Evolutionary conservation across 768 basidiomycete genomes (phyloP), one percentile per base, ranked within the genome.

Genomic region (Termitomyces sp.): DNA sequence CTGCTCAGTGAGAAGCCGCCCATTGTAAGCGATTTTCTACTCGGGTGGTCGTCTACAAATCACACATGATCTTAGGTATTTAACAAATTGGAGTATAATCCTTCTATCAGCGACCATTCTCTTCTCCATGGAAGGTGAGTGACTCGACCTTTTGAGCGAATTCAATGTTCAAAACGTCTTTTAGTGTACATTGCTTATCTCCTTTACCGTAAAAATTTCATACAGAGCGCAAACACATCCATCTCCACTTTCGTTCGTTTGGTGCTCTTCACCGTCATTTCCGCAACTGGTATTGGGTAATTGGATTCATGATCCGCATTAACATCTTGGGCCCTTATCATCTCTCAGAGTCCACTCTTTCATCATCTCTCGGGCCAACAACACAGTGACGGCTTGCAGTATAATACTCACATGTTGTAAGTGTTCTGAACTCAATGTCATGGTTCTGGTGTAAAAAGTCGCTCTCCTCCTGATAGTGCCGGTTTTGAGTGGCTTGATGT

Each of bases 331-430:
- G 29, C 6, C 12, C 4, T 18, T 9, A 51, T 28, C 13, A 20
- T 53, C 4, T 41, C 5, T 28, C 15, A 57, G 56, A 16, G 49
- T 57, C 1, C 56, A 57, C 33, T 51, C 41, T 1, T 57, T 44
- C n/a, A 57, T 51, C 2, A 57, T 57, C 36, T 6, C 49, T 22
- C 48, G 56, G 9, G 31, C 51, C 5, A 45, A 45, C 49, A 57
- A 57, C 31, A 57, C 56, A 4, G 49, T 57, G 8, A 57, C 56
- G 20, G 42, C 56, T 2, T 57, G 56, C 24, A 57, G 49, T 10
- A 5, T 57, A 13, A 33, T 57, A 24, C 56, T 57, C 5, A 51
- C 56, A 15, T 29, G 37, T 12, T 28, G 56, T 51, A 51, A 34
- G 46, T 47, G 24, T 48, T 18, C 15, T 36, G 16, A 24, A 10